Evolutionary conservation across 352 stramenopile genomes (phyloP), one percentile per base, ranked within the genome.

Genomic region (Phytophthora crassamura): DNA sequence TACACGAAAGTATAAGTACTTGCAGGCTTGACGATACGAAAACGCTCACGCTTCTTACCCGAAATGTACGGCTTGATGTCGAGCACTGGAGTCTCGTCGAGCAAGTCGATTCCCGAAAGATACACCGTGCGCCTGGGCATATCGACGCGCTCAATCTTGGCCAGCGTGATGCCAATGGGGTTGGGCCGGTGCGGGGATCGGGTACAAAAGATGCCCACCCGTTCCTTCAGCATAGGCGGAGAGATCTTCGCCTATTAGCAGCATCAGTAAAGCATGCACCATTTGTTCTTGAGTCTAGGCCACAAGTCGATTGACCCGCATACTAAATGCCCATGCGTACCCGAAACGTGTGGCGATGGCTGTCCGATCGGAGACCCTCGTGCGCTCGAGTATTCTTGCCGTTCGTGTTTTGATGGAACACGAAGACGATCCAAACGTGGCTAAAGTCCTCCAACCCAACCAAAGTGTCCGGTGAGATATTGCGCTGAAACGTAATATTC

Each of bases 21-120:
- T 35, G 28, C 35, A 14, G 20, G 16, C 39, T 25, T 12, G 25
- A 51, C n/a, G 18, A 12, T 7, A 33, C 25, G 48, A 15, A n/a
- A 6, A 41, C 6, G 10, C 39, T 6, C 18, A 4, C 22, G 10
- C n/a, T 46, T 40, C 62, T 56, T 69, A 92, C 84, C 78, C 70
- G 86, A 73, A 35, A 99, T 95, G 66, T 98, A 99, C 5, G 98
- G 98, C 73, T 99, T 99, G 53, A 99, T 97, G 64, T 99, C 98
- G 3, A 99, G 70, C 11, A 99, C 88, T 7, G 98, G 98, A 3
- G 98, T 99, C 48, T 94, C 96, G 65, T 99, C 92, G 32, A 98
- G 72, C n/a, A 98, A 80, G 58, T 98, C 95, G 16, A 98, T 66
- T 14, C 89, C 94, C 7, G 87, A 83, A 35, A 98, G 69, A 60